Conservation (phyloP, 1,284 basidiomycete genomes). For the Microbotryum saponariae region DNA sequence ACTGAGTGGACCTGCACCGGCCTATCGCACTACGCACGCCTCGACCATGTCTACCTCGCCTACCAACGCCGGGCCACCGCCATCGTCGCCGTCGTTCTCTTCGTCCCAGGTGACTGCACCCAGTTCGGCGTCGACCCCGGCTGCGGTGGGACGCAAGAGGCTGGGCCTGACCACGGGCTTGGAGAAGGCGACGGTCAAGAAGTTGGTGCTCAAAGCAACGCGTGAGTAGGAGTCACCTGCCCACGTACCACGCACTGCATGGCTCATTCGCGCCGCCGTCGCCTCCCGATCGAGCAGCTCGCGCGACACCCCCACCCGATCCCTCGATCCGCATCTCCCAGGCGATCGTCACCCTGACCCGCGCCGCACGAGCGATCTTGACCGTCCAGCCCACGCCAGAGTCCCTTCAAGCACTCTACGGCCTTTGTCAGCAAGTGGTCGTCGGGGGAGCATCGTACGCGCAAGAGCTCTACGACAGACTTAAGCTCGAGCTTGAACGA, state of each 20-base stretch:
- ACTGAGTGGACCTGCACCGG: neutral
- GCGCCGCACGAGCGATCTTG: slow-evolving; percentile 33
- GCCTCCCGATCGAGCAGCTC: neutral
- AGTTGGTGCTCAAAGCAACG: slow-evolving; percentile 17
- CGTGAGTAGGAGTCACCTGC: neutral
- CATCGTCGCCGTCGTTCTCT: neutral
- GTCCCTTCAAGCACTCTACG: slow-evolving; percentile 34
- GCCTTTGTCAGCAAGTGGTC: slow-evolving; percentile 30
- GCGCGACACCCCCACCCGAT: slow-evolving; percentile 3
- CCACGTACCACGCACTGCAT: slow-evolving; percentile 1
- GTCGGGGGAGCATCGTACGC: slow-evolving; percentile 7
- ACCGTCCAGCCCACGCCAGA: slow-evolving; percentile 31
- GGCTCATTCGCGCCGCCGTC: neutral
- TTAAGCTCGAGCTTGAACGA: slow-evolving; percentile 35
- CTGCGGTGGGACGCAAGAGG: slow-evolving; percentile 10
- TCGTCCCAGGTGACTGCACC: neutral
- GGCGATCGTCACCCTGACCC: slow-evolving; percentile 24
- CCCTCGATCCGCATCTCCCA: slow-evolving; percentile 5
- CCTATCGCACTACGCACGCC: neutral
- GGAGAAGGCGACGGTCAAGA: slow-evolving; percentile 15
- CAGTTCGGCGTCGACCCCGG: slow-evolving; percentile 4
- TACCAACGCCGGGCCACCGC: slow-evolving; percentile 11
- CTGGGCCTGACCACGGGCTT: slow-evolving; percentile 17
- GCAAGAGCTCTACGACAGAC: slow-evolving; percentile 33
- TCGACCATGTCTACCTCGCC: neutral